Conservation (phyloP, 768 basidiomycete genomes). For the Tylopilus vinaceipallidus region DNA sequence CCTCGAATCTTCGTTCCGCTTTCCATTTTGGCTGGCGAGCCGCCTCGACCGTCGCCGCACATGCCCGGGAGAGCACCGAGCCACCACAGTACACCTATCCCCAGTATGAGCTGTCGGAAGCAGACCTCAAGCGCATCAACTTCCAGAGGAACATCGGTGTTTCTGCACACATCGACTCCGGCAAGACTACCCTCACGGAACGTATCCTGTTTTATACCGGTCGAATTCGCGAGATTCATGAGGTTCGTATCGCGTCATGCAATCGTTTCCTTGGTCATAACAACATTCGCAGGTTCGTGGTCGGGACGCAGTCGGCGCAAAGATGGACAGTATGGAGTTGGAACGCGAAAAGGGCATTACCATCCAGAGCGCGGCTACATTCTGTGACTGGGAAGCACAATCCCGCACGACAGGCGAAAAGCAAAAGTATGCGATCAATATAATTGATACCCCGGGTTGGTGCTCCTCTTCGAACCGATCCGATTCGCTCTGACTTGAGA, state of each 20-base stretch:
- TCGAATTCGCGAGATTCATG: constrained; percentile 92
- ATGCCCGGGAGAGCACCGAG: constrained; percentile 1
- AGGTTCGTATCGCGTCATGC: constrained; percentile 51
- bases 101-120: constrained; percentile 52
- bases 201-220: constrained; percentile 96
- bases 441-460: constrained; percentile 95
- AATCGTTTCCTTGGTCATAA: background rate
- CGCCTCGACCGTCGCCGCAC: constrained; percentile 44
- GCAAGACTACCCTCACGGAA: constrained; percentile 97
- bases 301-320: constrained; percentile 93
- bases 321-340: constrained; percentile 99
- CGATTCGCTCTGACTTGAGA: background rate
- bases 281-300: constrained; percentile 69
- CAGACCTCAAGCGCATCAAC: constrained; percentile 62
- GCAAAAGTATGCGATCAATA: constrained; percentile 91
- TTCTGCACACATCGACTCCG: constrained; percentile 93
- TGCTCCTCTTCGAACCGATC: background rate
- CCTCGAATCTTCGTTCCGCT: background rate
- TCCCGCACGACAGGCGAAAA: constrained; percentile 58
- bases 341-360: constrained; percentile 99
- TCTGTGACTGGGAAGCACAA: constrained; percentile 90
- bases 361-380: constrained; percentile 97
- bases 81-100: constrained; percentile 29
- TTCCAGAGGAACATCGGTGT: constrained; percentile 96
- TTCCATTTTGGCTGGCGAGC: constrained; percentile 29